phyloP scores from a whole-genome alignment of 2,329 filamentous ascomycete genomes.

The Lachnellula occidentalis region DNA sequence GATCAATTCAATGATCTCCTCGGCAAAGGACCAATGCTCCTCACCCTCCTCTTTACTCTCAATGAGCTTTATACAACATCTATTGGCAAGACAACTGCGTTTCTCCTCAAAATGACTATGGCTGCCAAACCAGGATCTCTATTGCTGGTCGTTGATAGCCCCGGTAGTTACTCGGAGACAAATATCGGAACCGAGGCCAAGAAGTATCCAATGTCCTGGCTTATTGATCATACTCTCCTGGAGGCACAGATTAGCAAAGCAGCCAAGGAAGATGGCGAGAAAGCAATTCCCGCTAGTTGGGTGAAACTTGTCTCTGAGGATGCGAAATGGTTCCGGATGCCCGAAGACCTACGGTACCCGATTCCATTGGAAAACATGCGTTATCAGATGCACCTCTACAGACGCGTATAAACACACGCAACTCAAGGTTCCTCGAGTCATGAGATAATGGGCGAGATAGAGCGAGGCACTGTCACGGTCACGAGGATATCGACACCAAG shows the following conservation, averaged over 20 bases:
- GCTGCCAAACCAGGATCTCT: slow-evolving; percentile 53
- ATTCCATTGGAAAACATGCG: slow-evolving; percentile 91
- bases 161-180: slow-evolving; percentile 86
- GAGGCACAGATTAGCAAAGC: slow-evolving; percentile 21
- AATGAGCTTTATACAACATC: slow-evolving; percentile 88
- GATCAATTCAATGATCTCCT: slow-evolving; percentile 30
- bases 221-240: slow-evolving; percentile 77
- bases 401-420: slow-evolving; percentile 30
- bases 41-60: slow-evolving; percentile 88
- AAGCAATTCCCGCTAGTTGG: slow-evolving; percentile 49
- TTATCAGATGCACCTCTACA: slow-evolving; percentile 85
- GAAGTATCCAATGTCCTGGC: slow-evolving; percentile 89
- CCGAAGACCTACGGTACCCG: slow-evolving; percentile 64
- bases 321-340: slow-evolving; percentile 78
- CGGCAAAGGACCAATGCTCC: slow-evolving; percentile 43
- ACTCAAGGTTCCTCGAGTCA: neutral
- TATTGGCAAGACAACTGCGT: slow-evolving; percentile 64
- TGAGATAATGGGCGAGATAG: neutral
- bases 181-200: slow-evolving; percentile 55
- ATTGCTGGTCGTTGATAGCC: slow-evolving; percentile 84
- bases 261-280: slow-evolving; percentile 32
- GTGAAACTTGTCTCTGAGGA: slow-evolving; percentile 70
- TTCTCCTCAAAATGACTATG: slow-evolving; percentile 66
- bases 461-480: neutral
- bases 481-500: neutral